Evolutionary conservation across 2,329 filamentous ascomycete species (phyloP).

Genomic region (Diatrype stigma): DNA sequence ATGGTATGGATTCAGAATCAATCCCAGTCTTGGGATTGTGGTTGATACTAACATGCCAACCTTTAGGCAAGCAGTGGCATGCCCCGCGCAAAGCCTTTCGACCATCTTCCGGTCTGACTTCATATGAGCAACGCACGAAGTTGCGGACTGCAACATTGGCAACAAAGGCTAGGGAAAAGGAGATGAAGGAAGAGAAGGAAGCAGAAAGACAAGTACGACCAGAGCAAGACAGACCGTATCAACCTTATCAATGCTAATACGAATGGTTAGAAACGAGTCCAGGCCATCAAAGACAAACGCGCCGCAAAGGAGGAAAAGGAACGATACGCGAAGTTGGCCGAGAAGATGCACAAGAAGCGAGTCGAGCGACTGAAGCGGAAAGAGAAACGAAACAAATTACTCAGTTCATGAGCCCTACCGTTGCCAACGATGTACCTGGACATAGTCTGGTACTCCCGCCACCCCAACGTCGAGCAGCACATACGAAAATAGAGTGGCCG

Average conservation of each 20-base stretch:
- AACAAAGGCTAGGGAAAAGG: slow-evolving; percentile 90
- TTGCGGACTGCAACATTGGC: slow-evolving; percentile 65
- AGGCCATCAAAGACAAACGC: slow-evolving; percentile 79
- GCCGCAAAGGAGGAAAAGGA: slow-evolving; percentile 90
- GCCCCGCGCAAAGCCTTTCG: slow-evolving; percentile 78
- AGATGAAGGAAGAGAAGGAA: slow-evolving; percentile 95
- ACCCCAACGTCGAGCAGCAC: background rate
- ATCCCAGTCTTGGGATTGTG: background rate
- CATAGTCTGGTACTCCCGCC: background rate
- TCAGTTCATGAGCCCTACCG: slow-evolving; percentile 54
- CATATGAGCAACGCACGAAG: slow-evolving; percentile 72
- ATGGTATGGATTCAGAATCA: slow-evolving; percentile 53
- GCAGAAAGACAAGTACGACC: slow-evolving; percentile 68
- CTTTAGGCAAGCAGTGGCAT: slow-evolving; percentile 91
- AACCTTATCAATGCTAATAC: slow-evolving; percentile 2
- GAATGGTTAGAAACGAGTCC: slow-evolving; percentile 60
- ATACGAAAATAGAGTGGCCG: too few relatives aligned
- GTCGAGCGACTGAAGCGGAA: slow-evolving; percentile 89
- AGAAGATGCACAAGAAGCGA: slow-evolving; percentile 96
- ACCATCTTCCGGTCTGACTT: slow-evolving; percentile 69
- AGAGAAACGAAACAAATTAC: slow-evolving; percentile 91
- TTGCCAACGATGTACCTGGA: background rate
- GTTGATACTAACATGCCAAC: slow-evolving; percentile 2
- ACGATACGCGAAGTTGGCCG: slow-evolving; percentile 87
- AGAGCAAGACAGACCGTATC: slow-evolving; percentile 1